These are phyloP conservation scores for Leccinum imitatum DNA, from an alignment of 768 basidiomycete species.

Conservation along the genomic window DNA sequence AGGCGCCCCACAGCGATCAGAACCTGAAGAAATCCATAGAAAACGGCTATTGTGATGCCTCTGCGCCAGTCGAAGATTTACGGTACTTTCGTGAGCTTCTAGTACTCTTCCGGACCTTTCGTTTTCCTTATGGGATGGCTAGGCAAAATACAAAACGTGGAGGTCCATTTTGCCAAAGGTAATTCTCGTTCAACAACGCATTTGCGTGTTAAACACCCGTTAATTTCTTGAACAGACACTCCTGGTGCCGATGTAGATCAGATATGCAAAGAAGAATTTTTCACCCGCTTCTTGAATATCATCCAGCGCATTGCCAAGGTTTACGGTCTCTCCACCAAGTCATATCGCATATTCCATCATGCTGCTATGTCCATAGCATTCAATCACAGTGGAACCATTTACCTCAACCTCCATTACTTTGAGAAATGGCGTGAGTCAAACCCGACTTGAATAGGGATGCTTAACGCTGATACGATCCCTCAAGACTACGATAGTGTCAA, in stretches of 20 bases:
- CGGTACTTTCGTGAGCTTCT: constrained; percentile 47
- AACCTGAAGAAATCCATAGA: constrained; percentile 56
- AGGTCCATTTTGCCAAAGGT: constrained; percentile 62
- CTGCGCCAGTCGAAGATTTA: constrained; percentile 57
- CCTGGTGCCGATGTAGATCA: constrained; percentile 44
- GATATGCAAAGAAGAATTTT: constrained; percentile 32
- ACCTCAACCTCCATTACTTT: not conserved
- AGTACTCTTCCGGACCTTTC: not conserved
- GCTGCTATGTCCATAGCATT: not conserved
- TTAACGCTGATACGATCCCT: not conserved
- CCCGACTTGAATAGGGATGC: not conserved
- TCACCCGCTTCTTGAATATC: constrained; percentile 71
- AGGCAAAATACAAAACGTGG: constrained; percentile 57
- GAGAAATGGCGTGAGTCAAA: not conserved
- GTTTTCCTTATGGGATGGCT: not conserved
- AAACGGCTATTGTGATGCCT: constrained; percentile 73
- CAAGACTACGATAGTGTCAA: not conserved
- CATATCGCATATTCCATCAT: not conserved
- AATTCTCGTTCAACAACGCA: not conserved
- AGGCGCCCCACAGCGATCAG: constrained; percentile 50
- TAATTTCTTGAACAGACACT: constrained; percentile 43
- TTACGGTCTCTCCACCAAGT: constrained; percentile 60
- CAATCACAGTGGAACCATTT: not conserved
- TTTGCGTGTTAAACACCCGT: not conserved
- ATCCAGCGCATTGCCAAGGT: constrained; percentile 60